A percentile compares a stretch with the other conserved stretches of the same genome.
These are phyloP conservation scores for Xylaria cubensis DNA, from an alignment of 495 filamentous ascomycete genomes.

Conservation along the genomic window DNA sequence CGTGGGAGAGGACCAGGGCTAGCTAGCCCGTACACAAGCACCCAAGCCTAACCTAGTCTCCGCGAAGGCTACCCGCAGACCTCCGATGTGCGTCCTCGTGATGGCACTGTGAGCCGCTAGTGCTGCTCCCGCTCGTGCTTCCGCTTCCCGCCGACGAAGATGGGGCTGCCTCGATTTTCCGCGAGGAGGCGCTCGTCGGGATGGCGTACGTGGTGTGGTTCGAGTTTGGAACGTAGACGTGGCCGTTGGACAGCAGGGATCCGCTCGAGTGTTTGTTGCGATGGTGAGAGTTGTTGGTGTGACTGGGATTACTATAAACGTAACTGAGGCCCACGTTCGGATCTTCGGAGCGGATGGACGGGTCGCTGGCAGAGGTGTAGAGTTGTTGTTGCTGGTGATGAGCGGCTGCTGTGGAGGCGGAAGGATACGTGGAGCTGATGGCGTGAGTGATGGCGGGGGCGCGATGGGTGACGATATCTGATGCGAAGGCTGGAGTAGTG, in stretches of 20 bases:
- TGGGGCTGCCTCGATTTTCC: background rate
- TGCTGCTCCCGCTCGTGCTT: conserved; percentile 25
- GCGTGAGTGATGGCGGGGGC: conserved; percentile 25
- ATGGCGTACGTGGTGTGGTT: conserved; percentile 22
- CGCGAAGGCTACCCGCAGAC: conserved; percentile 44
- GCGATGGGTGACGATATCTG: conserved; percentile 21
- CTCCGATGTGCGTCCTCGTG: conserved; percentile 36
- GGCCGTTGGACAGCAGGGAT: conserved; percentile 40
- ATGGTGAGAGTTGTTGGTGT: conserved; percentile 22
- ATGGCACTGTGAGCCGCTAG: conserved; percentile 34
- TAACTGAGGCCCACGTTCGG: conserved; percentile 31
- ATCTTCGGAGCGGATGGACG: conserved; percentile 34
- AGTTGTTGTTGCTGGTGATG: conserved; percentile 11
- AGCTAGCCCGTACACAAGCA: background rate
- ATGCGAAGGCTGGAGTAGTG: background rate
- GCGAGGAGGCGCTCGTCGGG: conserved; percentile 6
- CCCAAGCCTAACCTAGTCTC: conserved; percentile 25
- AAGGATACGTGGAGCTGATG: conserved; percentile 8
- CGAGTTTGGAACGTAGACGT: conserved; percentile 39
- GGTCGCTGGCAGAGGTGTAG: conserved; percentile 30
- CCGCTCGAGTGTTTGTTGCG: conserved; percentile 31
- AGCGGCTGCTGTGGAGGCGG: conserved; percentile 3
- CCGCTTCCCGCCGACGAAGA: conserved; percentile 8
- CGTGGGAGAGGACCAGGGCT: background rate
- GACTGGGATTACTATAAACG: conserved; percentile 32